These are phyloP conservation scores for Aspergillus unguis DNA, from an alignment of 2,329 filamentous ascomycete genomes.

Conservation along the genomic window DNA sequence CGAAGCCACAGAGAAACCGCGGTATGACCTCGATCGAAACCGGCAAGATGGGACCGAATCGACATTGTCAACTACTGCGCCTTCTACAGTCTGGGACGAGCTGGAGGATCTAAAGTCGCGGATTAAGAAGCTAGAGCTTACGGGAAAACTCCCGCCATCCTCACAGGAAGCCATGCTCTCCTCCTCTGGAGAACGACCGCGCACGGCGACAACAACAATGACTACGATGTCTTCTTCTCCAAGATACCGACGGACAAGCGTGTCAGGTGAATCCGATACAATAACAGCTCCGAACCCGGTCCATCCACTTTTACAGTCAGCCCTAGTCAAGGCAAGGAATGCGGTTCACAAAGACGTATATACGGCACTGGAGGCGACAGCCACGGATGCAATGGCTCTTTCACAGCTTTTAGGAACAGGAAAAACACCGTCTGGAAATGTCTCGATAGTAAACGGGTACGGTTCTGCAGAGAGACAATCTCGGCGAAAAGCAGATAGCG, in stretches of 20 bases:
- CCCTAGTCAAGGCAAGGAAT: slow-evolving; percentile 72
- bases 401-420: slow-evolving; percentile 72
- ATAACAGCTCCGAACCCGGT: slow-evolving; percentile 50
- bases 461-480: slow-evolving; percentile 72
- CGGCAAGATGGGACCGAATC: slow-evolving; percentile 72
- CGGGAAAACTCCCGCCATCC: slow-evolving; percentile 78
- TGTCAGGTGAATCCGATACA: slow-evolving; percentile 33
- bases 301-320: slow-evolving; percentile 76
- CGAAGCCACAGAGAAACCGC: slow-evolving; percentile 34
- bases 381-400: slow-evolving; percentile 74
- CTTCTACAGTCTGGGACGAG: slow-evolving; percentile 96
- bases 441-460: slow-evolving; percentile 37
- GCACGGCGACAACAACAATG: slow-evolving; percentile 84
- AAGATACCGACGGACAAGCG: slow-evolving; percentile 61
- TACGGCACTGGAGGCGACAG: slow-evolving; percentile 73
- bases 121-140: slow-evolving; percentile 84
- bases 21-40: slow-evolving; percentile 33
- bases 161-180: slow-evolving; percentile 76
- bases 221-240: slow-evolving; percentile 91
- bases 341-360: slow-evolving; percentile 70
- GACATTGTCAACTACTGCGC: slow-evolving; percentile 79
- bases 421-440: slow-evolving; percentile 55
- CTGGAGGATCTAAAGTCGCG: slow-evolving; percentile 91
- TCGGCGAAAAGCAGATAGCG: slow-evolving; percentile 83
- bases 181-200: slow-evolving; percentile 74